Percentiles rank a stretch among this genome's conserved stretches.
These are phyloP conservation scores for Anastatica hierochuntica DNA, from an alignment of 345 rosid genomes.

Conservation along the genomic window DNA sequence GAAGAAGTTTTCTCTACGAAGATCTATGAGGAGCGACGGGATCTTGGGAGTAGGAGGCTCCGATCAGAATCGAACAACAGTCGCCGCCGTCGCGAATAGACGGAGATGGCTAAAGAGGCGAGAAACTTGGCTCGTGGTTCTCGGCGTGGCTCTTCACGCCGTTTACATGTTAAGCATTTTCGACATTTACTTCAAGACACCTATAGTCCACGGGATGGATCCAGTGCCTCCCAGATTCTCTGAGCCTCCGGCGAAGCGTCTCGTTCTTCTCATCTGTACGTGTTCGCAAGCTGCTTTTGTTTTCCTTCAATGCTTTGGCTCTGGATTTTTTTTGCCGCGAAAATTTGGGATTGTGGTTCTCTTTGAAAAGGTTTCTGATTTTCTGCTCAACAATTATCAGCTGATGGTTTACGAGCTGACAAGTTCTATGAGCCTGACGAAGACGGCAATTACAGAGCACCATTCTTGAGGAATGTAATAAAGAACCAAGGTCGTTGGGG, in stretches of 20 bases:
- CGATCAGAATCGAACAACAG: conserved; percentile 18
- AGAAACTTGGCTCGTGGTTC: conserved; percentile 44
- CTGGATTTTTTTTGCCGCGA: too few species aligned
- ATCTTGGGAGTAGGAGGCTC: conserved; percentile 41
- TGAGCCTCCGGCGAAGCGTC: conserved; percentile 76
- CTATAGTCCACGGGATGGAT: conserved; percentile 95
- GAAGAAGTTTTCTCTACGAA: too few species aligned
- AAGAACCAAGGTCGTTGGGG: conserved; percentile 87
- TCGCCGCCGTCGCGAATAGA: conserved; percentile 15
- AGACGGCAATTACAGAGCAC: conserved; percentile 68
- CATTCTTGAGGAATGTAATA: conserved; percentile 71
- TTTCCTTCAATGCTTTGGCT: too few species aligned
- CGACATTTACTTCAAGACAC: conserved; percentile 96
- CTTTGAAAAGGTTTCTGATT: too few species aligned
- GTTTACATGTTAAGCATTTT: conserved; percentile 27
- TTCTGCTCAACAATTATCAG: conserved; percentile 27
- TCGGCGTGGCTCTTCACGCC: conserved; percentile 77
- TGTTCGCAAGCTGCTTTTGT: not conserved
- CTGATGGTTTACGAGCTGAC: conserved; percentile 96
- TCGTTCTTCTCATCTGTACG: conserved; percentile 73
- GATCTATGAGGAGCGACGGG: conserved; percentile 52
- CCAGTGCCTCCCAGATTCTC: conserved; percentile 62
- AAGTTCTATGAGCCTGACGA: conserved; percentile 87
- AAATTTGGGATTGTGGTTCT: too few species aligned
- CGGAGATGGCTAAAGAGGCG: conserved; percentile 51